A percentile compares a stretch with the other conserved stretches of the same genome.
These are phyloP conservation scores for Boletus sp. DNA, from an alignment of 768 basidiomycete genomes.

Conservation along the genomic window DNA sequence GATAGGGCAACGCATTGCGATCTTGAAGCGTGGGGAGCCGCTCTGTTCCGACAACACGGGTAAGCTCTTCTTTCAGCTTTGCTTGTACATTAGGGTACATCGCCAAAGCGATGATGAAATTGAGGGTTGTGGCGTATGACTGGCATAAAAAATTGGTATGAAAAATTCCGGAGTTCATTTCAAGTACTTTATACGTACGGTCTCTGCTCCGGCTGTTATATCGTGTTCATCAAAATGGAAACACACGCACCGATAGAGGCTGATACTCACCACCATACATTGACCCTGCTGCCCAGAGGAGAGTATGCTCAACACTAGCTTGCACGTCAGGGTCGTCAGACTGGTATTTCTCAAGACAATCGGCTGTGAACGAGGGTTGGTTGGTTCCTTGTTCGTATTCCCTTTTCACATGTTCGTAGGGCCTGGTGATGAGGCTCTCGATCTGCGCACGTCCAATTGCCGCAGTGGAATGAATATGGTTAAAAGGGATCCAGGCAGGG, in stretches of 20 bases:
- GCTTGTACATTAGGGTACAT: conserved; percentile 43
- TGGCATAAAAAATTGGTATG: background rate
- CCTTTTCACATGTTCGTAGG: conserved; percentile 26
- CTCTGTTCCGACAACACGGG: conserved; percentile 43
- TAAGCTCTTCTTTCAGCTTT: conserved; percentile 54
- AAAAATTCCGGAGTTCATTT: background rate
- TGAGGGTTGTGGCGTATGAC: conserved; percentile 19
- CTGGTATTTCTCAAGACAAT: conserved; percentile 13
- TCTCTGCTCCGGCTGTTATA: conserved; percentile 6
- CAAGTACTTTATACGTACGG: background rate
- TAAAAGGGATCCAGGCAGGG: conserved; percentile 27
- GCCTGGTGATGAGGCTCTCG: conserved; percentile 10
- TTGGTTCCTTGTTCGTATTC: conserved; percentile 11
- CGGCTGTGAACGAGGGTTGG: conserved; percentile 15
- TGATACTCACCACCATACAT: conserved; percentile 18
- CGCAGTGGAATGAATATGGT: conserved; percentile 10
- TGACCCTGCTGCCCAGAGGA: conserved; percentile 18
- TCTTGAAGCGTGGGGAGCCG: conserved; percentile 40
- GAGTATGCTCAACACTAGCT: conserved; percentile 3
- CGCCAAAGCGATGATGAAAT: conserved; percentile 12
- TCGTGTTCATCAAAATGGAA: background rate
- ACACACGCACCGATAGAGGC: background rate
- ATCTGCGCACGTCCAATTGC: conserved; percentile 6
- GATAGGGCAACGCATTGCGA: conserved; percentile 46
- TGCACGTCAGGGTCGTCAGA: conserved; percentile 4